phyloP scores from a whole-genome alignment of 2,329 filamentous ascomycete species.

The Herpotrichia juniperi region DNA sequence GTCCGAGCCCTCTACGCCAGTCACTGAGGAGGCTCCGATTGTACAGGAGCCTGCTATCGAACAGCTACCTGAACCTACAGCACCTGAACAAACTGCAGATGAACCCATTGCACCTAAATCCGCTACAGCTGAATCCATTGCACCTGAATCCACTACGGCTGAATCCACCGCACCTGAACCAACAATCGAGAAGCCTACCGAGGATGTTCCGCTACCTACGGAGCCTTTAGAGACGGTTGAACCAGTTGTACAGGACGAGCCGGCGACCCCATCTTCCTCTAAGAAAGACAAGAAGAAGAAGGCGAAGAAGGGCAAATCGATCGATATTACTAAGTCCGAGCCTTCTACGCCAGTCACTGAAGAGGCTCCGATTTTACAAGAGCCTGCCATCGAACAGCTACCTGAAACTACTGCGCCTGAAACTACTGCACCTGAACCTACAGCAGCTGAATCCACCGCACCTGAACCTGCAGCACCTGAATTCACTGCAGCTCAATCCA shows the following conservation, averaged over 20 bases:
- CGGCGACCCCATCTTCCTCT: constrained; percentile 27
- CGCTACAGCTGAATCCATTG: no score
- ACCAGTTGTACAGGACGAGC: not conserved
- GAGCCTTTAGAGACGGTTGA: constrained; percentile 4
- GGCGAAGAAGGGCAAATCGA: constrained; percentile 17
- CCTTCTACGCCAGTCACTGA: not conserved
- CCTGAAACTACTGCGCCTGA: no score
- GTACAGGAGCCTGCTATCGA: not conserved
- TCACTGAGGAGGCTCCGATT: not conserved
- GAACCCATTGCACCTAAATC: no score
- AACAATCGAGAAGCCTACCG: not conserved
- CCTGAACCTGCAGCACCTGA: no score
- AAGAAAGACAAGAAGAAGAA: constrained; percentile 56
- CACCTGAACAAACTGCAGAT: no score
- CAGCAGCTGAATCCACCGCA: no score
- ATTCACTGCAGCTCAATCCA: no score
- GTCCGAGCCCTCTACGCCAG: not conserved
- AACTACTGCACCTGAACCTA: no score
- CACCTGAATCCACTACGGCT: no score
- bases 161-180: not conserved
- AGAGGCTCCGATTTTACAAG: not conserved
- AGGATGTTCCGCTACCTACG: not conserved
- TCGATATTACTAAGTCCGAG: constrained; percentile 3
- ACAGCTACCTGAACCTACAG: no score
- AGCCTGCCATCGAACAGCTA: not conserved